phyloP scores from a whole-genome alignment of 106 monocot genomes.

The Gastrodia elata region DNA sequence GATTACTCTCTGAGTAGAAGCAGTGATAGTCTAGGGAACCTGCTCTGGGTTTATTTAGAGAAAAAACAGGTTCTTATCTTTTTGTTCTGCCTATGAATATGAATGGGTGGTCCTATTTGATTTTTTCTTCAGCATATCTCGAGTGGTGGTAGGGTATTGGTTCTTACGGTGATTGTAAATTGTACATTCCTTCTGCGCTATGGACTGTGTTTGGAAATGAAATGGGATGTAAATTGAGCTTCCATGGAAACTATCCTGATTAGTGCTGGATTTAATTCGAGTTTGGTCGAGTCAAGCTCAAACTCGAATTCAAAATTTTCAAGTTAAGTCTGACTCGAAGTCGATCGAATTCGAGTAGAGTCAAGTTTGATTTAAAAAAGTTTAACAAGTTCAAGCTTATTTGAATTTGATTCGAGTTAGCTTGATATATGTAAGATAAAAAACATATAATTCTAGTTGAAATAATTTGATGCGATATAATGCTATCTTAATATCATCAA shows the following conservation, averaged over 20 bases:
- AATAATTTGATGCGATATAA: too few relatives aligned
- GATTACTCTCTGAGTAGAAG: neutral
- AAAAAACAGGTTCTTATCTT: neutral
- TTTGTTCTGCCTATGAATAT: neutral
- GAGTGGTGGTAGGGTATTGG: neutral
- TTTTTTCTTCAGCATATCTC: neutral
- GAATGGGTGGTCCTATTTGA: neutral
- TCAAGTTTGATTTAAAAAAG: too few relatives aligned
- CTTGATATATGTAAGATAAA: too few relatives aligned
- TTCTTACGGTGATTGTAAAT: neutral
- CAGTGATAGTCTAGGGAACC: conserved; percentile 5
- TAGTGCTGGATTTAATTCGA: too few relatives aligned
- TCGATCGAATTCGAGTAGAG: too few relatives aligned
- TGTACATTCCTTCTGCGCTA: neutral
- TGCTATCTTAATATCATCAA: too few relatives aligned
- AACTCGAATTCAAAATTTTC: too few relatives aligned
- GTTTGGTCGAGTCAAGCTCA: too few relatives aligned
- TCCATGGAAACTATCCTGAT: neutral
- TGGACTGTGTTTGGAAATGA: neutral
- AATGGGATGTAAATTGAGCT: conserved; percentile 3
- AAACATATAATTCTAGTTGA: too few relatives aligned
- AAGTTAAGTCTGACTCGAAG: too few relatives aligned
- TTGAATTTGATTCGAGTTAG: too few relatives aligned
- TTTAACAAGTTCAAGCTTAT: too few relatives aligned
- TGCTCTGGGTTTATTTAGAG: conserved; percentile 2